phyloP scores from a whole-genome alignment of 805 yeast genomes.

The Nakazawaea populi region DNA sequence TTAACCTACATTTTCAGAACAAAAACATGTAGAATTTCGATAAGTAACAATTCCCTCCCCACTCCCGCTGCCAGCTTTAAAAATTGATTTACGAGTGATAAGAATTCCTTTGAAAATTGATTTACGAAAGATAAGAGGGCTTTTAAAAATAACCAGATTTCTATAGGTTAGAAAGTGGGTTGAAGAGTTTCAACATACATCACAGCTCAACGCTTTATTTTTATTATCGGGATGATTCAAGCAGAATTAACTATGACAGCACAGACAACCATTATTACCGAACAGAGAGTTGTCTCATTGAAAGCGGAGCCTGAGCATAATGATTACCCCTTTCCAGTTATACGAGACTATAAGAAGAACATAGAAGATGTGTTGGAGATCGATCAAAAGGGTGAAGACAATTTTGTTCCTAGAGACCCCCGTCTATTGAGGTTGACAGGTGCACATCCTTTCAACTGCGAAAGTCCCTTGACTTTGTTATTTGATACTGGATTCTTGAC shows the following conservation, averaged over 20 bases:
- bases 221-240: not conserved
- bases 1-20: not conserved
- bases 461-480: constrained; percentile 23
- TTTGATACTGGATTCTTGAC: constrained; percentile 26
- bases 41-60: too few relatives aligned
- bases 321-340: constrained; percentile 15
- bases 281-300: not conserved
- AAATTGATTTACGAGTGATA: not conserved
- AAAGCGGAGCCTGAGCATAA: not conserved
- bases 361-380: constrained; percentile 17
- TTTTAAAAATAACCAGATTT: too few relatives aligned
- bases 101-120: not conserved
- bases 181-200: too few relatives aligned
- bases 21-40: not conserved
- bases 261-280: not conserved
- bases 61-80: too few relatives aligned
- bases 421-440: constrained; percentile 26
- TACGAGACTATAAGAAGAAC: constrained; percentile 5
- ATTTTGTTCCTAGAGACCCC: constrained; percentile 24
- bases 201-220: too few relatives aligned
- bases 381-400: constrained; percentile 24
- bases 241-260: not conserved
- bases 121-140: not conserved
- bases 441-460: constrained; percentile 28
- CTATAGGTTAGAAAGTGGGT: not conserved